These are phyloP conservation scores for Spathaspora girioi DNA, from an alignment of 805 yeast genomes.

Conservation along the genomic window DNA sequence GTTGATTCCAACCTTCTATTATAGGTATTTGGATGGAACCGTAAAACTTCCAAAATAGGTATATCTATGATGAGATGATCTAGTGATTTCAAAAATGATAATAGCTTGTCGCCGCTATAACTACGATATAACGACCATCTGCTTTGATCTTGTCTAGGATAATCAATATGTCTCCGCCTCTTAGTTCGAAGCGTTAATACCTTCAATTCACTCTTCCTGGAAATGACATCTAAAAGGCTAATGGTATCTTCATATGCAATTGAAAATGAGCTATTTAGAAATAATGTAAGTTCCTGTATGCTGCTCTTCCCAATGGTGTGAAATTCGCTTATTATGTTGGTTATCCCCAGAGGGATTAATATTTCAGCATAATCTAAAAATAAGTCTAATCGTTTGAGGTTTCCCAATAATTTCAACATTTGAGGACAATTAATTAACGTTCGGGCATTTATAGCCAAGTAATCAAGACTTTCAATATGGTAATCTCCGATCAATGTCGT, in stretches of 20 bases:
- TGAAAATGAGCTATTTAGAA: slow-evolving; percentile 2
- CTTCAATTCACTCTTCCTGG: neutral
- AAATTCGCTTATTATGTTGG: neutral
- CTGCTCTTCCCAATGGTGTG: neutral
- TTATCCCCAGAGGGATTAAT: neutral
- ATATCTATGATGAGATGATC: slow-evolving; percentile 2
- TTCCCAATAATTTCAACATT: neutral
- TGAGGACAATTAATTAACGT: slow-evolving; percentile 4
- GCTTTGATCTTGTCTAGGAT: neutral
- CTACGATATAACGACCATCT: slow-evolving; percentile 3
- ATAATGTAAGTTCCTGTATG: slow-evolving; percentile 1
- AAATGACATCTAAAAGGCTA: neutral
- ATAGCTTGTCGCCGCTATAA: slow-evolving; percentile 3
- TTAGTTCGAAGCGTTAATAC: slow-evolving; percentile 1
- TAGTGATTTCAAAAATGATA: neutral
- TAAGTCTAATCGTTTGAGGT: slow-evolving; percentile 5
- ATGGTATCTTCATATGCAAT: slow-evolving; percentile 6
- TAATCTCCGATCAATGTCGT: neutral
- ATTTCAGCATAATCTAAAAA: slow-evolving; percentile 4
- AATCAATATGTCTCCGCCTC: slow-evolving; percentile 1
- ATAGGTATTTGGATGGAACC: slow-evolving; percentile 6
- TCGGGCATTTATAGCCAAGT: slow-evolving; percentile 16
- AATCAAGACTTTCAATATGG: slow-evolving; percentile 3
- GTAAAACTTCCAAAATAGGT: slow-evolving; percentile 3
- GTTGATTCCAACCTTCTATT: neutral